Evolutionary conservation across 176 grass and related monocot species (phyloP).

Genomic region (Oryza glumipatula): DNA sequence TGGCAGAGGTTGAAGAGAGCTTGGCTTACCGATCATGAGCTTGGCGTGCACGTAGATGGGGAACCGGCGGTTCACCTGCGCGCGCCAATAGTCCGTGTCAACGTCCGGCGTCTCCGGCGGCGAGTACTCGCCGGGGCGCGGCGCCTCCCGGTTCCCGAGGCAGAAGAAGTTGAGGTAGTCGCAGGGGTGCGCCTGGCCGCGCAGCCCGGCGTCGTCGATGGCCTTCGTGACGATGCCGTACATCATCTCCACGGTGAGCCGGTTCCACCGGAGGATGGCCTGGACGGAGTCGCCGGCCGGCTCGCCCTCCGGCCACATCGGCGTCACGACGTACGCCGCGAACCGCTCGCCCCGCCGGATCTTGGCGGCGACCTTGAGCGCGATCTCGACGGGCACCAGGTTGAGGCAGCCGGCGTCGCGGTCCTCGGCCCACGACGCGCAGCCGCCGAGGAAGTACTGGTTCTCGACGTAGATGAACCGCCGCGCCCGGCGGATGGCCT

Average conservation of each 20-base stretch:
- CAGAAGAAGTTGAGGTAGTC: conserved; percentile 99
- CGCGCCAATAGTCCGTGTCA: conserved; percentile 69
- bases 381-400: conserved; percentile 84
- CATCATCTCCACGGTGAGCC: conserved; percentile 84
- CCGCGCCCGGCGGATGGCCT: conserved; percentile 78
- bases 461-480: conserved; percentile 92
- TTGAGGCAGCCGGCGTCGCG: conserved; percentile 71
- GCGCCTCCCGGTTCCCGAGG: conserved; percentile 76
- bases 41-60: conserved; percentile 93
- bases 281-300: conserved; percentile 63
- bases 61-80: conserved; percentile 67
- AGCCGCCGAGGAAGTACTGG: conserved; percentile 97
- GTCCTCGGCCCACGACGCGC: conserved; percentile 68
- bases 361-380: conserved; percentile 77
- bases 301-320: conserved; percentile 90
- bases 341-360: conserved; percentile 71
- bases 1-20: background rate
- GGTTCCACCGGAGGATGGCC: conserved; percentile 80
- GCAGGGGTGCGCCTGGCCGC: conserved; percentile 67
- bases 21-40: conserved; percentile 81
- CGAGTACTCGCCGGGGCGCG: conserved; percentile 45
- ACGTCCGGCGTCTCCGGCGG: conserved; percentile 51
- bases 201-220: conserved; percentile 70
- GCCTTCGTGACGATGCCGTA: conserved; percentile 64
- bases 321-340: conserved; percentile 72